phyloP scores from a whole-genome alignment of 2,329 filamentous ascomycete genomes.

The Penicillium janthinellum region DNA sequence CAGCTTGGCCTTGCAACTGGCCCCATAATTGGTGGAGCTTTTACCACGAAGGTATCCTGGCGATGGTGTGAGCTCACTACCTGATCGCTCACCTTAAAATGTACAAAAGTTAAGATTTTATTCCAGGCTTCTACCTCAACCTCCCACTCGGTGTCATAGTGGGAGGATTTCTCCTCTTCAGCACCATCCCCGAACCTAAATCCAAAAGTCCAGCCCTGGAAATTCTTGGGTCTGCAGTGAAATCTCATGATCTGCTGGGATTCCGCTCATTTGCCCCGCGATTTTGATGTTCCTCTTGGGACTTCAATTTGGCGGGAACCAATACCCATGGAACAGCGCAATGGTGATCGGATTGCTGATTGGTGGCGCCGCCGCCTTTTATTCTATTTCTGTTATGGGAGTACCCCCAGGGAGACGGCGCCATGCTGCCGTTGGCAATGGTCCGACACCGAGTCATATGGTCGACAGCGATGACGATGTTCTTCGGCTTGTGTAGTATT shows the following conservation, averaged over 20 bases:
- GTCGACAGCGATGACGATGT: constrained; percentile 27
- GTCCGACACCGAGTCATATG: constrained; percentile 36
- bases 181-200: constrained; percentile 31
- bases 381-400: constrained; percentile 37
- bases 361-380: constrained; percentile 29
- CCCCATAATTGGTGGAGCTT: constrained; percentile 39
- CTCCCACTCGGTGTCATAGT: constrained; percentile 38
- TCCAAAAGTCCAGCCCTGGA: constrained; percentile 20
- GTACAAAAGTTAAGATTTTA: background rate
- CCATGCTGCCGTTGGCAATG: constrained; percentile 42
- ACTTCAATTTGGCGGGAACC: constrained; percentile 40
- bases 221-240: constrained; percentile 25
- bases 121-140: constrained; percentile 41
- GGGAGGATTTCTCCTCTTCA: constrained; percentile 27
- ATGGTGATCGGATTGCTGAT: constrained; percentile 40
- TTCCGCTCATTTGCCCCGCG: constrained; percentile 39
- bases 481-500: constrained; percentile 30
- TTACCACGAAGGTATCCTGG: constrained; percentile 40
- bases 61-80: constrained; percentile 33
- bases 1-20: constrained; percentile 25
- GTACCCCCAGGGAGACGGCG: constrained; percentile 35
- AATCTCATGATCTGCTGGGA: constrained; percentile 34
- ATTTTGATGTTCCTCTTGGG: constrained; percentile 41
- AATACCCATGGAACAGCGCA: constrained; percentile 29
- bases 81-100: background rate